Conservation (phyloP, 208 protist species). For the Trypanosoma theileri region DNA sequence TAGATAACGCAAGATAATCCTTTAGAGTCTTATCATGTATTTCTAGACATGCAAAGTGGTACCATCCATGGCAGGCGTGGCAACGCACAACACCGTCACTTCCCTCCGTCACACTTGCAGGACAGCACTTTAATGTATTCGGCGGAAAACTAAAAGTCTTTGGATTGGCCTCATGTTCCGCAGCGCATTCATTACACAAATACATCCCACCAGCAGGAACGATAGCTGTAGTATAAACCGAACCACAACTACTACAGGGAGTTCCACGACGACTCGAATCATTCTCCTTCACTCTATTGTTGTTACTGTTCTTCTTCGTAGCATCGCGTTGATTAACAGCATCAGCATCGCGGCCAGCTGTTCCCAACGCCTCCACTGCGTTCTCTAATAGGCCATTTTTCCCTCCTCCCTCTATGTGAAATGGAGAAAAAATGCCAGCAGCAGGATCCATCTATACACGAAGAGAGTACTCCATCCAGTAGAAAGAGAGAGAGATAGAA, state of each 20-base stretch:
- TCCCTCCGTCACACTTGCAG: constrained; percentile 58
- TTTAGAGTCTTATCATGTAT: constrained; percentile 50
- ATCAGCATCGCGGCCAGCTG: constrained; percentile 1
- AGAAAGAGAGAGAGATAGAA: not conserved
- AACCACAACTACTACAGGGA: constrained; percentile 49
- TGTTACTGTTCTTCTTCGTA: constrained; percentile 2
- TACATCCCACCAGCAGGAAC: constrained; percentile 72
- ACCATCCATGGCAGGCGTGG: constrained; percentile 65
- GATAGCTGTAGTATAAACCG: constrained; percentile 29
- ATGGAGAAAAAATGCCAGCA: constrained; percentile 66
- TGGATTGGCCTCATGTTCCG: constrained; percentile 21
- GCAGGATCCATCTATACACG: constrained; percentile 66
- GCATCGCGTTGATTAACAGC: not conserved
- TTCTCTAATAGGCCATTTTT: constrained; percentile 52
- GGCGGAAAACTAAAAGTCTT: constrained; percentile 41
- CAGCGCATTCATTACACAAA: constrained; percentile 52
- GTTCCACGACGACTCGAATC: constrained; percentile 10
- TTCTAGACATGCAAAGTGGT: constrained; percentile 72
- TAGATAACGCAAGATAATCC: constrained; percentile 66
- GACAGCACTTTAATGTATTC: constrained; percentile 86
- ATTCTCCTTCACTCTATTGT: constrained; percentile 1
- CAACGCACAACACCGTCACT: constrained; percentile 75
- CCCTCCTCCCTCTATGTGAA: constrained; percentile 49
- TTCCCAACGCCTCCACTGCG: constrained; percentile 42
- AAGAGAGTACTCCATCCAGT: not conserved